Evolutionary conservation across 805 yeast genomes (phyloP).

Genomic region (Pichia eremophila): DNA sequence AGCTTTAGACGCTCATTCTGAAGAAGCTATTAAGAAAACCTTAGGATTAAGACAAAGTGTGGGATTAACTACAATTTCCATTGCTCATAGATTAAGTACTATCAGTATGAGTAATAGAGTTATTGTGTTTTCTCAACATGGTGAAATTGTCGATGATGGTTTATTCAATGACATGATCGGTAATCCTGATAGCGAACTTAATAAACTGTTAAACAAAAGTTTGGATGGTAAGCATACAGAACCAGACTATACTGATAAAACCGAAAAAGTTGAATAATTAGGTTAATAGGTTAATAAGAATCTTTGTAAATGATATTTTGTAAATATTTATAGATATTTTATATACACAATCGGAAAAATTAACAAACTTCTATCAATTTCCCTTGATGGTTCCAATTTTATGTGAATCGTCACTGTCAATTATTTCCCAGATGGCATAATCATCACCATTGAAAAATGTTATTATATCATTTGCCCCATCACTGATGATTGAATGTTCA

Average conservation of each 20-base stretch:
- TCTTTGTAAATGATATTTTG: no score
- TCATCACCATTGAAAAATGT: constrained; percentile 12
- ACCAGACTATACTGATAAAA: constrained; percentile 10
- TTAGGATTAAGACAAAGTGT: constrained; percentile 44
- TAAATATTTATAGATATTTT: no score
- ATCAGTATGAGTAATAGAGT: constrained; percentile 75
- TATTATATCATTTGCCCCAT: constrained; percentile 23
- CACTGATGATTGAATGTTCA: constrained; percentile 22
- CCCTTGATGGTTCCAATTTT: neutral
- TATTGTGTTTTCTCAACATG: constrained; percentile 61
- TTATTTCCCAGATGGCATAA: constrained; percentile 23
- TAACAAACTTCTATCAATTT: no score
- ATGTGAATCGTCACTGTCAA: constrained; percentile 23
- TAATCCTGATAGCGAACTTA: constrained; percentile 36
- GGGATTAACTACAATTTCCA: constrained; percentile 70
- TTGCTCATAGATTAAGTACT: constrained; percentile 87
- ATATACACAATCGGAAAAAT: no score
- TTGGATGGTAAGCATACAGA: constrained; percentile 20
- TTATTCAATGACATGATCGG: constrained; percentile 41
- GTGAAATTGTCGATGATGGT: constrained; percentile 69
- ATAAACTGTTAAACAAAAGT: constrained; percentile 30
- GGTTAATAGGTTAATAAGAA: no score
- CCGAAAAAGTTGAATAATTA: neutral
- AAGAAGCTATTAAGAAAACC: constrained; percentile 73
- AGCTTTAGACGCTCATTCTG: constrained; percentile 84